Percentiles rank a stretch among this genome's conserved stretches.
These are phyloP conservation scores for Magnolia changhungtana DNA, from an alignment of 164 flowering plant genomes.

Conservation along the genomic window DNA sequence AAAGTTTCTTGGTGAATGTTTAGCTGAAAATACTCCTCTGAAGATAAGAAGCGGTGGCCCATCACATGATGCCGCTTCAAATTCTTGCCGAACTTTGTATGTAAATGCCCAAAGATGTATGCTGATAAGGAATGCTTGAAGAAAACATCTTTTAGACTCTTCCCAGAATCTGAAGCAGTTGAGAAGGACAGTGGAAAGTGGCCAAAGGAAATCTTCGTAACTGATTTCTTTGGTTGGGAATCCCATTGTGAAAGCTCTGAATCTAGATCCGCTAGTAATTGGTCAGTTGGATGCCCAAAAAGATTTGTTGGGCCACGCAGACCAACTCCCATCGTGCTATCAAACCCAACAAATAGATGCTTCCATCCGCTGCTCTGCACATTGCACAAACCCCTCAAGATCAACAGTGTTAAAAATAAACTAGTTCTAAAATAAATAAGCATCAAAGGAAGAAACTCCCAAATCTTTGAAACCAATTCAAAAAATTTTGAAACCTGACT, in stretches of 20 bases:
- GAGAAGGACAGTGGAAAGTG: constrained; percentile 95
- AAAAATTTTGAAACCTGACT: not conserved
- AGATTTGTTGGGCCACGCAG: constrained; percentile 90
- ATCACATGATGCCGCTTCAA: constrained; percentile 65
- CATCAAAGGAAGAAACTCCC: not conserved
- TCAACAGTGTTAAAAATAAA: constrained; percentile 1
- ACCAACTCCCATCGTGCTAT: constrained; percentile 72
- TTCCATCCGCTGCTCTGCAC: constrained; percentile 58
- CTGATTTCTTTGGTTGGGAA: constrained; percentile 36
- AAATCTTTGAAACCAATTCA: not conserved
- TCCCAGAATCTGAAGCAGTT: constrained; percentile 59
- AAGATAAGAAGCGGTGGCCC: constrained; percentile 18
- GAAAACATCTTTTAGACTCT: constrained; percentile 62
- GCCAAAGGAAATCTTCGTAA: constrained; percentile 81
- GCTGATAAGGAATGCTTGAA: constrained; percentile 76
- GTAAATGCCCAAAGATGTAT: constrained; percentile 96
- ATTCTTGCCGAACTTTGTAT: constrained; percentile 74
- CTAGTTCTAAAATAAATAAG: not conserved
- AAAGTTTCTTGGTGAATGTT: constrained; percentile 42
- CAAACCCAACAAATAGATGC: constrained; percentile 87
- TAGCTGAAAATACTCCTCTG: constrained; percentile 46
- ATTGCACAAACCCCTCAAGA: constrained; percentile 11
- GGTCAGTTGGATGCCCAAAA: constrained; percentile 91
- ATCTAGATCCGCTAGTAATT: constrained; percentile 57
- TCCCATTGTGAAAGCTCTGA: constrained; percentile 80